Conservation (phyloP, 2,329 filamentous ascomycete species). For the Phyllosticta citribraziliensis region DNA sequence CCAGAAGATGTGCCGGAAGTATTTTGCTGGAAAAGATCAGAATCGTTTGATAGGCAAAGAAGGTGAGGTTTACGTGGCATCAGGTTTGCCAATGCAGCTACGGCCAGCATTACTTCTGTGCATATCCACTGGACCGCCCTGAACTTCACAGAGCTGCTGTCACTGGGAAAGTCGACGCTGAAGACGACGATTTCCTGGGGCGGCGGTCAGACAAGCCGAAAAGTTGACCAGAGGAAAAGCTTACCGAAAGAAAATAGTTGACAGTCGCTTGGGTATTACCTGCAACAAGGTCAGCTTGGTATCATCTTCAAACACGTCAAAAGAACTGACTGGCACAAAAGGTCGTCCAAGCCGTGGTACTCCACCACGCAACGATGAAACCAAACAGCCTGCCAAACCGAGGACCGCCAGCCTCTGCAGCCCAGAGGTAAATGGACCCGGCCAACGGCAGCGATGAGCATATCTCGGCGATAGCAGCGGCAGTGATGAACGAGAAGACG, state of each 20-base stretch:
- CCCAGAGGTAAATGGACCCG: slow-evolving; percentile 53
- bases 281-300: slow-evolving; percentile 14
- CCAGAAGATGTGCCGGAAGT: slow-evolving; percentile 41
- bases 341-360: slow-evolving; percentile 52
- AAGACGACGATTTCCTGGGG: slow-evolving; percentile 45
- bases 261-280: slow-evolving; percentile 27
- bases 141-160: slow-evolving; percentile 45
- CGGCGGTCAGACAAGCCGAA: background rate
- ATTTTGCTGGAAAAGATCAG: slow-evolving; percentile 15
- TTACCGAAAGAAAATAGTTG: slow-evolving; percentile 28
- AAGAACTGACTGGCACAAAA: slow-evolving; percentile 15
- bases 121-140: slow-evolving; percentile 53
- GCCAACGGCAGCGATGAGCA: slow-evolving; percentile 51
- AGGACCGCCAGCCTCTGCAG: slow-evolving; percentile 48
- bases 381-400: slow-evolving; percentile 47
- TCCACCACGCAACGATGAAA: slow-evolving; percentile 57
- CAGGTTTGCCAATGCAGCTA: slow-evolving; percentile 17
- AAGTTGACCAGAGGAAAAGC: background rate
- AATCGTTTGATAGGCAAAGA: background rate
- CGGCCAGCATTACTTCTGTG: slow-evolving; percentile 39
- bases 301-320: background rate
- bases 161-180: slow-evolving; percentile 44
- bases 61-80: background rate
- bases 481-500: slow-evolving; percentile 52
- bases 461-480: slow-evolving; percentile 50